Percentiles rank a stretch among this genome's conserved stretches.
Evolutionary conservation across 1,284 basidiomycete genomes (phyloP).

Genomic region (Vanrija pseudolonga): DNA sequence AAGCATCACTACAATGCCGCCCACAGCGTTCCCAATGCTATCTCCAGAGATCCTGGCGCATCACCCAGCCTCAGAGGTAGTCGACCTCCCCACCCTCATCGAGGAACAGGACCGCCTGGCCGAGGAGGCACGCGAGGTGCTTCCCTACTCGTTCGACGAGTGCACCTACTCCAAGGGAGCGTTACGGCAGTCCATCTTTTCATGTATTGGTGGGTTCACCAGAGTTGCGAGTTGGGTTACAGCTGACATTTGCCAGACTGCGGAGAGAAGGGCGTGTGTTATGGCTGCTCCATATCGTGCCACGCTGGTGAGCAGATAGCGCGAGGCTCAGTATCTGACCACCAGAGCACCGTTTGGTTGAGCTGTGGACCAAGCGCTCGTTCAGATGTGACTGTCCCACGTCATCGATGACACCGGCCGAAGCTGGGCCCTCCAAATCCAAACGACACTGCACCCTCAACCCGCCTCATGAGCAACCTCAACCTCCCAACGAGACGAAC

Average conservation of each 20-base stretch:
- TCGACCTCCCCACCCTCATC: constrained; percentile 39
- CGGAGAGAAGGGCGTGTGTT: constrained; percentile 41
- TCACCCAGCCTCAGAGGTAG: constrained; percentile 18
- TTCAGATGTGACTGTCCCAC: constrained; percentile 50
- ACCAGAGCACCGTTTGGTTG: constrained; percentile 45
- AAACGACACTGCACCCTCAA: constrained; percentile 31
- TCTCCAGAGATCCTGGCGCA: no score
- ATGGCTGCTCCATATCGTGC: constrained; percentile 49
- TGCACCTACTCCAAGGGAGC: constrained; percentile 42
- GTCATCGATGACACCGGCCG: constrained; percentile 19
- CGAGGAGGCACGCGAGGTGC: constrained; percentile 39
- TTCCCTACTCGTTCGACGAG: constrained; percentile 46
- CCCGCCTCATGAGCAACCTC: constrained; percentile 29
- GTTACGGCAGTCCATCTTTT: constrained; percentile 44
- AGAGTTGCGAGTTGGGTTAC: neutral
- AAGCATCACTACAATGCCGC: no score
- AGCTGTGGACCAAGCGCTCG: constrained; percentile 43
- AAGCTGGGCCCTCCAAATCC: neutral
- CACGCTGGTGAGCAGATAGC: constrained; percentile 37
- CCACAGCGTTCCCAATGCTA: no score
- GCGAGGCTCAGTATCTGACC: neutral
- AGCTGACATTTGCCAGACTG: constrained; percentile 24
- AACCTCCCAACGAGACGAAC: constrained; percentile 36
- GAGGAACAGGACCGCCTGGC: constrained; percentile 37
- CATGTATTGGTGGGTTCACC: constrained; percentile 38